phyloP scores from a whole-genome alignment of 768 basidiomycete genomes.

The Mycena kentingensis region DNA sequence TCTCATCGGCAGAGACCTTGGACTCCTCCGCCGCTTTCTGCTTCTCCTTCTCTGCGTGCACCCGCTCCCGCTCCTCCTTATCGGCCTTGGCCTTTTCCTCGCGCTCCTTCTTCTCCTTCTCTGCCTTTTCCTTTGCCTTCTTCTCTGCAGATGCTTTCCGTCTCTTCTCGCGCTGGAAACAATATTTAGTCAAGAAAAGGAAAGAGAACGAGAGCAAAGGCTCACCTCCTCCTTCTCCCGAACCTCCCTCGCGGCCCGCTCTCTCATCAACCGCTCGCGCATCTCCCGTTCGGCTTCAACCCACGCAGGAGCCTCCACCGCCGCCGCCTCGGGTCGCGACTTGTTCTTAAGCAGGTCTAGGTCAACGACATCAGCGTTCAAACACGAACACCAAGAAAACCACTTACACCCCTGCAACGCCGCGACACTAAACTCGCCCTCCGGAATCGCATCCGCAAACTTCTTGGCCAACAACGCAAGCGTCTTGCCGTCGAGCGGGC shows the following conservation, averaged over 20 bases:
- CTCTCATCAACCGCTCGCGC: conserved; percentile 69
- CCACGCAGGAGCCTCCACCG: conserved; percentile 68
- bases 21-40: conserved; percentile 47
- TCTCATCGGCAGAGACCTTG: conserved; percentile 38
- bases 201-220: conserved; percentile 19
- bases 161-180: conserved; percentile 47
- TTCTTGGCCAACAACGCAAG: conserved; percentile 70
- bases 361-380: conserved; percentile 13
- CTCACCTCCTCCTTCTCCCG: conserved; percentile 69
- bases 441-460: conserved; percentile 82
- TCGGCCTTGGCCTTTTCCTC: conserved; percentile 53
- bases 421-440: conserved; percentile 86
- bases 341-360: conserved; percentile 83
- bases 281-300: conserved; percentile 75
- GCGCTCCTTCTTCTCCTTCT: conserved; percentile 66
- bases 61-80: conserved; percentile 57
- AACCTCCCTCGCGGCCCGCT: conserved; percentile 70
- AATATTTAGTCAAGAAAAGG: neutral
- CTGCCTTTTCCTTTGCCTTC: conserved; percentile 60
- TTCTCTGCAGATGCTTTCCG: conserved; percentile 57
- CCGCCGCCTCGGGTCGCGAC: conserved; percentile 75
- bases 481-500: conserved; percentile 64
- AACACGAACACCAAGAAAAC: conserved; percentile 25
- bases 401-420: conserved; percentile 87
- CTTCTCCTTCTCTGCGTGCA: too few species aligned